Evolutionary conservation across 345 rosid genomes (phyloP).

Genomic region (Acer negundo): DNA sequence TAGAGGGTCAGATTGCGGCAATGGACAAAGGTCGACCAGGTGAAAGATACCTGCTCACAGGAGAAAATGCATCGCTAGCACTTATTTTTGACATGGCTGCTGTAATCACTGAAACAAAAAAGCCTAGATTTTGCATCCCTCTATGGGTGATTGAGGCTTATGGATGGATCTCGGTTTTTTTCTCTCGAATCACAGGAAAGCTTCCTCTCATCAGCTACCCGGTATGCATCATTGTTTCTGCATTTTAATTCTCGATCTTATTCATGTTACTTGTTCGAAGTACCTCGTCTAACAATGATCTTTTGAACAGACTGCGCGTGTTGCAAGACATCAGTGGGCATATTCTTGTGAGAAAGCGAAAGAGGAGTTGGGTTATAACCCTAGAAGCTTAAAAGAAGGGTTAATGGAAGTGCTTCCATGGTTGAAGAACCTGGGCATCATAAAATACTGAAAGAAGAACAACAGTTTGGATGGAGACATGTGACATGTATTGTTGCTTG

Average conservation of each 20-base stretch:
- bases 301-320: slow-evolving; percentile 61
- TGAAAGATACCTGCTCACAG: slow-evolving; percentile 82
- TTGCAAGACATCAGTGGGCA: slow-evolving; percentile 84
- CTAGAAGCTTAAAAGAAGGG: slow-evolving; percentile 81
- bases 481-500: background rate
- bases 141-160: slow-evolving; percentile 58
- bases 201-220: slow-evolving; percentile 90
- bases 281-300: background rate
- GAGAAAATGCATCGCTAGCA: slow-evolving; percentile 81
- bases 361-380: slow-evolving; percentile 71
- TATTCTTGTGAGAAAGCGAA: slow-evolving; percentile 87
- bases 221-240: slow-evolving; percentile 44
- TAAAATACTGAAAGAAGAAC: slow-evolving; percentile 48
- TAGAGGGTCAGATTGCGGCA: slow-evolving; percentile 76
- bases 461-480: background rate
- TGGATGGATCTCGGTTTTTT: slow-evolving; percentile 69
- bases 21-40: slow-evolving; percentile 68
- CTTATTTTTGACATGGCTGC: slow-evolving; percentile 80
- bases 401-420: slow-evolving; percentile 75
- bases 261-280: background rate
- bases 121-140: slow-evolving; percentile 66
- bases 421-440: slow-evolving; percentile 68
- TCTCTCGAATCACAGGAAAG: slow-evolving; percentile 72
- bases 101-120: slow-evolving; percentile 56
- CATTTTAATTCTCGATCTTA: background rate